Evolutionary conservation across 352 stramenopile genomes (phyloP), one percentile per base, ranked within the genome.

Genomic region (Globisporangium iwayamae): DNA sequence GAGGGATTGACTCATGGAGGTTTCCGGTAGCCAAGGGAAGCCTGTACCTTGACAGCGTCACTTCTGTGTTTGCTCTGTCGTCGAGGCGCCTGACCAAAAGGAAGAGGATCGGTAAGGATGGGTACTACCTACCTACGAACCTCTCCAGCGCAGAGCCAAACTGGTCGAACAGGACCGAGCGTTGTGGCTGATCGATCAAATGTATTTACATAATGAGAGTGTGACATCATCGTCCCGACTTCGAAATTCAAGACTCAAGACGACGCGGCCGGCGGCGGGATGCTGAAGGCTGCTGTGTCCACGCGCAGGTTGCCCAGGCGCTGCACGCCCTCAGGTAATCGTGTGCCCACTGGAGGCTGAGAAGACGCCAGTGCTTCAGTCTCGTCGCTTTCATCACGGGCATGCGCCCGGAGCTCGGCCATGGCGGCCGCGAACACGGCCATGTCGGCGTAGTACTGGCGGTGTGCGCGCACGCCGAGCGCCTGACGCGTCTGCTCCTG

Each of bases 401-500:
- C 45, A 32, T 65, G 38, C 4, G 20, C 25, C 18, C 48, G 60
- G 10, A 65, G 50, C 20, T 65, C 47, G 10, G 18, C 7, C 48
- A 65, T 65, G 18, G 34, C 30, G 11, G 18, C 32, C 7, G 34
- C 54, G 32, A 64, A 65, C n/a, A 69, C 32, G n/a, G 39, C 25
- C 41, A 39, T 58, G 34, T 69, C 64, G 34, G 61, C 13, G 39
- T 41, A 38, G 45, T 65, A 65, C 51, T 65, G 60, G 18, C 28
- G 32, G 36, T 51, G 51, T 3, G 58, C 57, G 61, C 34, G 51
- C 9, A 43, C 34, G 36, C 34, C 45, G 39, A 64, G 28, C 20
- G 64, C 59, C 43, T 67, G 39, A 16, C 65, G 55, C 14, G 46
- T 50, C 30, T 32, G 51, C 38, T 69, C 46, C 47, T 71, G 55